These are phyloP conservation scores for Taphrina communis DNA, from an alignment of 1,139 yeast genomes.

Conservation along the genomic window DNA sequence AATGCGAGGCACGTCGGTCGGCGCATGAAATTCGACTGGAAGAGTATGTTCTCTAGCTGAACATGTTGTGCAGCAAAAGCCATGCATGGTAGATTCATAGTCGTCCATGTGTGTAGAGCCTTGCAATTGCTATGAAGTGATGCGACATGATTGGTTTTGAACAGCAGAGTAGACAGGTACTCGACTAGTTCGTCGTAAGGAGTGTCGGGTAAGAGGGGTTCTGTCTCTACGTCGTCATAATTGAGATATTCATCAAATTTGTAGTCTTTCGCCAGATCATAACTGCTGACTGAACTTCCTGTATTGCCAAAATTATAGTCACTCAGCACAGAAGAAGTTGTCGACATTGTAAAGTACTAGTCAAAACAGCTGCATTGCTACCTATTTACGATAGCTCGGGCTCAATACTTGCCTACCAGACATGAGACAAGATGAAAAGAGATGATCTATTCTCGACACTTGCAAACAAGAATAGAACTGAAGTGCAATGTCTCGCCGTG, in stretches of 20 bases:
- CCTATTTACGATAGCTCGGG: background rate
- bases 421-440: background rate
- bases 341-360: background rate
- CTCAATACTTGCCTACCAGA: background rate
- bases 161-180: slow-evolving; percentile 2
- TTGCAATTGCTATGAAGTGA: background rate
- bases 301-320: background rate
- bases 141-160: background rate
- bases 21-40: slow-evolving; percentile 1
- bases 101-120: slow-evolving; percentile 5
- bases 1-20: slow-evolving; percentile 1
- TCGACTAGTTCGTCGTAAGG: background rate
- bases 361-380: background rate
- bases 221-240: slow-evolving; percentile 7
- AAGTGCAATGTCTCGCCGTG: no score
- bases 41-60: background rate
- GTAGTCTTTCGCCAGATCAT: background rate
- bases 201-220: background rate
- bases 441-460: background rate
- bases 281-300: slow-evolving; percentile 5
- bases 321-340: slow-evolving; percentile 5
- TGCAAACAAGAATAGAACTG: background rate
- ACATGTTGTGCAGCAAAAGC: background rate
- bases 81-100: background rate
- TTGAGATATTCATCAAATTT: slow-evolving; percentile 14